Base-by-base conservation (phyloP, 495 filamentous ascomycete species). In the Penicillium turbatum region DNA sequence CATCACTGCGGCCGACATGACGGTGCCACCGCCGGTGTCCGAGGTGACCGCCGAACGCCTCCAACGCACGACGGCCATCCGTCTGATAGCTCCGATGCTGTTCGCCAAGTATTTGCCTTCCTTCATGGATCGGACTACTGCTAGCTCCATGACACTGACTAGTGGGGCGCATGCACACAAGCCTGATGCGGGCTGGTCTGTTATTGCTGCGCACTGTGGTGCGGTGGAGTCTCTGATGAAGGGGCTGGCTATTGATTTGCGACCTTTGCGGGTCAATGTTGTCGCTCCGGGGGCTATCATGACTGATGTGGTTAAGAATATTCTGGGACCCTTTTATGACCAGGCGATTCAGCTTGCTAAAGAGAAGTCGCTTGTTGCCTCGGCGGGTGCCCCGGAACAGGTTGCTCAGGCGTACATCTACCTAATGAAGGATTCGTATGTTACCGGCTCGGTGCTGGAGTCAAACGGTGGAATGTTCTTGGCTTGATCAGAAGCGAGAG, bases 371-470 rank as follows among this genome's bases (percentile, higher is more conserved):
- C 62, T 73, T 6, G 79, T 78, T 21, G 77, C 75, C 2, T 68
- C 68, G 52, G 59, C 80, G 5, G 86, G 72, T 0, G 60, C 45
- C 34, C 69, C 76, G n/a, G 78, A 82, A 63, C 83, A 87, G 65
- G 72, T 83, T 11, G 85, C 82, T 2, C 83, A 88, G 73, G 79
- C 80, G 29, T 89, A 87, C 70, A 49, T 86, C 8, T 86, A 81
- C 54, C 61, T 79, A n/a, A 78, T 86, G 80, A 79, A 76, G 64
- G 82, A 86, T 65, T 56, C 51, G 19, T 79, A 78, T 62, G 69
- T 67, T 7, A 80, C 79, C 7, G 81, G 79, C 2, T 71, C 61
- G 0, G 58, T 66, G 13, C 61, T 80, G 36, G 63, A 72, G 35
- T 76, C 65, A 1, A 70, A 73, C 45, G 72, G 71, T 13, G 71